These are phyloP conservation scores for Porcisia hertigi DNA, from an alignment of 208 protist genomes.

Conservation along the genomic window DNA sequence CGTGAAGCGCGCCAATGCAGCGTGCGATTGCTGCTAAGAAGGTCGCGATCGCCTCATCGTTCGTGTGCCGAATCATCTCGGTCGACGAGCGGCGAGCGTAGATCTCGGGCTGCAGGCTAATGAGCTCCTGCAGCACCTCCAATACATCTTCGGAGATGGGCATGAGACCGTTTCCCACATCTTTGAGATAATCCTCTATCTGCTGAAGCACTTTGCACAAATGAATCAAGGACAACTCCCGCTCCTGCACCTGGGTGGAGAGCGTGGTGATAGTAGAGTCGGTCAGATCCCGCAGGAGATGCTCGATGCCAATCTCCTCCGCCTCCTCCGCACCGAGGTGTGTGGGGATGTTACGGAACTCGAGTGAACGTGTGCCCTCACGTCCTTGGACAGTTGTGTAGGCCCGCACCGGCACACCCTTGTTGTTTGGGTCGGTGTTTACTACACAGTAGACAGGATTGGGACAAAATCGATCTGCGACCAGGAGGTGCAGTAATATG, in stretches of 20 bases:
- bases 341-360: constrained; percentile 92
- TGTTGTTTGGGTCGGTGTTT: constrained; percentile 88
- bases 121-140: constrained; percentile 87
- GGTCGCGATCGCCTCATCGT: constrained; percentile 85
- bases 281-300: constrained; percentile 98
- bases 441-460: constrained; percentile 94
- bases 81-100: constrained; percentile 81
- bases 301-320: constrained; percentile 99
- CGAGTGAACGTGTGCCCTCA: constrained; percentile 72
- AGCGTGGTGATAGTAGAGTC: constrained; percentile 96
- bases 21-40: constrained; percentile 83
- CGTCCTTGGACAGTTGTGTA: constrained; percentile 90
- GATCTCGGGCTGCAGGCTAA: constrained; percentile 87
- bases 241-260: constrained; percentile 93
- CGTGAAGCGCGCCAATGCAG: constrained; percentile 81
- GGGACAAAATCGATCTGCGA: constrained; percentile 90
- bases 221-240: constrained; percentile 93
- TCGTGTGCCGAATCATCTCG: constrained; percentile 87
- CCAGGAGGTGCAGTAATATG: constrained; percentile 97
- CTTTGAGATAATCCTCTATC: constrained; percentile 92
- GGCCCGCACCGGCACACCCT: constrained; percentile 87
- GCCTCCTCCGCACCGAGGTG: constrained; percentile 97
- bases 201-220: constrained; percentile 87
- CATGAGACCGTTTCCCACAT: constrained; percentile 73
- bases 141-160: constrained; percentile 88